phyloP scores from a whole-genome alignment of 768 basidiomycete species.

The Pholiota microspora region DNA sequence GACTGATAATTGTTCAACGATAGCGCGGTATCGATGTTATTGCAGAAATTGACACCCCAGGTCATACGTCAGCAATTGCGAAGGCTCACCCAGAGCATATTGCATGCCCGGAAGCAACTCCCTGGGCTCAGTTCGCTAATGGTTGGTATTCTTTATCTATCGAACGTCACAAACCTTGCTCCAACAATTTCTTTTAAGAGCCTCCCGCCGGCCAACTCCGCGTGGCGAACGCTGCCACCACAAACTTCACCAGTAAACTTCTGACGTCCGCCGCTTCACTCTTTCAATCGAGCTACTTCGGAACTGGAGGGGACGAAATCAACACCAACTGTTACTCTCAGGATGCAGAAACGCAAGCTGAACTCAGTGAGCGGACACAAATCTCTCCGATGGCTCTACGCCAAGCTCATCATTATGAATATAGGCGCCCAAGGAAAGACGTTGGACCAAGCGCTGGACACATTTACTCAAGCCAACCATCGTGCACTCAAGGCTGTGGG shows the following conservation, averaged over 20 bases:
- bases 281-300: slow-evolving; percentile 59
- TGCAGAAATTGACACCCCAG: slow-evolving; percentile 80
- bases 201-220: slow-evolving; percentile 86
- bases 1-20: slow-evolving; percentile 1
- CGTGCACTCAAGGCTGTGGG: slow-evolving; percentile 45
- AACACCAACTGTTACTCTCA: slow-evolving; percentile 63
- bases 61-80: slow-evolving; percentile 72
- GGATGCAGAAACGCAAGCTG: slow-evolving; percentile 56
- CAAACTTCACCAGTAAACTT: slow-evolving; percentile 57
- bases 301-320: slow-evolving; percentile 83
- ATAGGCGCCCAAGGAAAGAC: slow-evolving; percentile 42
- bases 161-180: too few species aligned
- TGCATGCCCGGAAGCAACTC: slow-evolving; percentile 61
- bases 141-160: slow-evolving; percentile 21
- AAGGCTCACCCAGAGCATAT: slow-evolving; percentile 72
- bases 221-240: slow-evolving; percentile 55
- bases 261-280: slow-evolving; percentile 49
- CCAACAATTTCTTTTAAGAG: slow-evolving; percentile 37
- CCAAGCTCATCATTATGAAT: background rate
- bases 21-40: slow-evolving; percentile 77
- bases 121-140: slow-evolving; percentile 62
- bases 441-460: slow-evolving; percentile 59
- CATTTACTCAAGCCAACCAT: slow-evolving; percentile 61
- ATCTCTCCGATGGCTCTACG: background rate
- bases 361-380: slow-evolving; percentile 37